Percentiles rank a stretch among this genome's conserved stretches.
Evolutionary conservation across 352 stramenopile genomes (phyloP).

Genomic region (Phytophthora tentaculata): DNA sequence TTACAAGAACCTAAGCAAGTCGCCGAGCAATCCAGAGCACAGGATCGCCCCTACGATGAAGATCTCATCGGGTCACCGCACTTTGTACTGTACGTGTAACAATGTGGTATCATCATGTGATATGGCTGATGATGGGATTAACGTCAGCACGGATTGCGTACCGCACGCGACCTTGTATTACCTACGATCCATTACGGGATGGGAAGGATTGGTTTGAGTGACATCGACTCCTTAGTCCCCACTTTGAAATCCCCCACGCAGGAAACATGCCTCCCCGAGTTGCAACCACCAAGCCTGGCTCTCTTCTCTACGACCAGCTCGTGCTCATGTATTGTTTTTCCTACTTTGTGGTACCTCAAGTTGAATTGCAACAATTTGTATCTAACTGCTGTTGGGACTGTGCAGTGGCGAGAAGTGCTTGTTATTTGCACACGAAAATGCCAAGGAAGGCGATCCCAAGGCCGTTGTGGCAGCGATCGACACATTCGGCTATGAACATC

Average conservation of each 20-base stretch:
- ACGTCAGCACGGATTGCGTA: not conserved
- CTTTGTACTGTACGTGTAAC: no score
- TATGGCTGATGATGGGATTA: no score
- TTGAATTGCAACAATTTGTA: no score
- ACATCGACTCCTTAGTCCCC: not conserved
- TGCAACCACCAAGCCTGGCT: not conserved
- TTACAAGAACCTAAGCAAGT: no score
- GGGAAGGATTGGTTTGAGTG: no score
- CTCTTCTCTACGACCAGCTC: not conserved
- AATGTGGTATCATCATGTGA: no score
- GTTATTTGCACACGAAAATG: not conserved
- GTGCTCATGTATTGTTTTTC: not conserved
- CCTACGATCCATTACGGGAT: not conserved
- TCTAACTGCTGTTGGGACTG: not conserved
- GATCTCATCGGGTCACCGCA: no score
- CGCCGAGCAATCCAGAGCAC: no score
- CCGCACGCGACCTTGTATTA: not conserved
- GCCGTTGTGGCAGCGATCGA: not conserved
- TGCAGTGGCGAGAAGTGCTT: not conserved
- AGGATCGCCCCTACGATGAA: no score
- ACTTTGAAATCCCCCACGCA: not conserved
- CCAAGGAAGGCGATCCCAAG: not conserved
- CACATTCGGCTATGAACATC: not conserved
- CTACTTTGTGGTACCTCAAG: no score
- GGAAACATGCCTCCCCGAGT: not conserved